phyloP scores from a whole-genome alignment of 1,284 basidiomycete genomes.

The Cystobasidiaceae sp. region DNA sequence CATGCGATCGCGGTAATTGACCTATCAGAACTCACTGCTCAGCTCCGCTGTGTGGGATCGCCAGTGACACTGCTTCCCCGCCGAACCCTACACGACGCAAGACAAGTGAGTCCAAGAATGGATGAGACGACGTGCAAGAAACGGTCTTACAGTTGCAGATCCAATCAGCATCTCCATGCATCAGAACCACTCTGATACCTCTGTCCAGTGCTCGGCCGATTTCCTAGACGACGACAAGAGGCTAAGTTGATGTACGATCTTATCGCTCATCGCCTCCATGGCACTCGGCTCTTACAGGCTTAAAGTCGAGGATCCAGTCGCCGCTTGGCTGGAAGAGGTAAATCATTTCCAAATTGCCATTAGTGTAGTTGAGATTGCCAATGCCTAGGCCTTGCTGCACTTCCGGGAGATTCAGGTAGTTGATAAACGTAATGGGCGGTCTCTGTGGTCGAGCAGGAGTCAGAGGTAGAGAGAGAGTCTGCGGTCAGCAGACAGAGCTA shows the following conservation, averaged over 20 bases:
- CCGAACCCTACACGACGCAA: neutral
- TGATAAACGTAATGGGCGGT: neutral
- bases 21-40: neutral
- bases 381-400: neutral
- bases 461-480: neutral
- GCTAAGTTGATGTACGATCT: neutral
- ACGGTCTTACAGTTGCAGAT: slow-evolving; percentile 9
- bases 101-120: neutral
- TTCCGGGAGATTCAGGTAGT: slow-evolving; percentile 7
- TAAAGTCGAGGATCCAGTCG: neutral
- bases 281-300: neutral
- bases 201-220: neutral
- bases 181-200: neutral
- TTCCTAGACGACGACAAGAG: neutral
- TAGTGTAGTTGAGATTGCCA: slow-evolving; percentile 19
- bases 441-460: neutral
- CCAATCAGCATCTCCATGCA: slow-evolving; percentile 14
- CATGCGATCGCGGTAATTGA: neutral
- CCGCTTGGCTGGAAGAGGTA: slow-evolving; percentile 8
- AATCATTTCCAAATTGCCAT: neutral
- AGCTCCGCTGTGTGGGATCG: neutral
- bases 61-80: slow-evolving; percentile 9
- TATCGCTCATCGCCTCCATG: neutral
- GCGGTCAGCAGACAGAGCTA: neutral
- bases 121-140: neutral